These are phyloP conservation scores for Gaultheria prostrata DNA, from an alignment of 148 eudicot genomes.

Conservation along the genomic window DNA sequence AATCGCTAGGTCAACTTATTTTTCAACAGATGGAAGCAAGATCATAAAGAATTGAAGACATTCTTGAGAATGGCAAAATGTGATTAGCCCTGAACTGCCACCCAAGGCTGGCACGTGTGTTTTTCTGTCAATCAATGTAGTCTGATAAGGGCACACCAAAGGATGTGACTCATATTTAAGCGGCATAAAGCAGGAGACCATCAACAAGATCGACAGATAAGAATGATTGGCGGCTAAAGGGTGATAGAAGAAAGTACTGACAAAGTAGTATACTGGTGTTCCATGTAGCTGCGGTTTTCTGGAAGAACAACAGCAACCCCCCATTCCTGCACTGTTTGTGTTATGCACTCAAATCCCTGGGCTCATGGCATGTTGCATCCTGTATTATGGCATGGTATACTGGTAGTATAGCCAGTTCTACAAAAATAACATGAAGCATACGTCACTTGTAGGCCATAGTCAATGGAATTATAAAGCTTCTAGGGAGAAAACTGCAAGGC, in stretches of 20 bases:
- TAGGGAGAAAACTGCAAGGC: not conserved
- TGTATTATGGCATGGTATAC: not conserved
- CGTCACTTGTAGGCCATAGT: too few relatives aligned
- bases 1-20: not conserved
- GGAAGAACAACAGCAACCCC: conserved; percentile 86
- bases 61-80: not conserved
- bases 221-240: not conserved
- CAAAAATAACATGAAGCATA: not conserved
- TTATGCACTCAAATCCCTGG: conserved; percentile 5
- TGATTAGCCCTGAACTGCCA: not conserved
- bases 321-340: conserved; percentile 39
- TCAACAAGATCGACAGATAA: conserved; percentile 5
- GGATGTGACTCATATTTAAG: not conserved
- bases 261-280: conserved; percentile 83
- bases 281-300: conserved; percentile 66
- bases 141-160: not conserved
- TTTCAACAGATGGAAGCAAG: not conserved
- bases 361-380: not conserved
- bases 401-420: not conserved
- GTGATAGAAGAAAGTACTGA: conserved; percentile 36
- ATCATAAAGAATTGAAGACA: not conserved
- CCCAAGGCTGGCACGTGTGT: not conserved
- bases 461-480: not conserved
- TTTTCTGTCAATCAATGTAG: not conserved
- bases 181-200: not conserved